phyloP scores from a whole-genome alignment of 192 early-diverging fungal genomes.

The Entomortierella lignicola region DNA sequence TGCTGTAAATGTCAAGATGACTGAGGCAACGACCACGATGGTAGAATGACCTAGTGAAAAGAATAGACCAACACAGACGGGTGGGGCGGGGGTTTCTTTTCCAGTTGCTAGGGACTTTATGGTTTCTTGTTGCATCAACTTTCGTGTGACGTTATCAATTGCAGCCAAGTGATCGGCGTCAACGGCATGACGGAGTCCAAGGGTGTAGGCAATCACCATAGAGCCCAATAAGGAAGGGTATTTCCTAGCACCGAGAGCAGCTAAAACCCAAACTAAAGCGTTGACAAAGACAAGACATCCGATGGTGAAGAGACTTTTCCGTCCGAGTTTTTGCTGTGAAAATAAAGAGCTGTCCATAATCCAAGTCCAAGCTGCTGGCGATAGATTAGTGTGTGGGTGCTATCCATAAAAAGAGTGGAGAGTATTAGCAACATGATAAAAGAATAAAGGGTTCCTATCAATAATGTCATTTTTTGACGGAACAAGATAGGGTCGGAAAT shows the following conservation, averaged over 20 bases:
- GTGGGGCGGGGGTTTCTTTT: too few species aligned
- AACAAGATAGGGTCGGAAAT: too few species aligned
- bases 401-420: too few species aligned
- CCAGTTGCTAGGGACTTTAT: conserved; percentile 13
- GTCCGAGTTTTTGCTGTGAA: background rate
- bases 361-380: too few species aligned
- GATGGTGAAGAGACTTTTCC: conserved; percentile 53
- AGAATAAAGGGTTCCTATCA: too few species aligned
- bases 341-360: background rate
- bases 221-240: conserved; percentile 61
- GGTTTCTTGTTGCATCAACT: conserved; percentile 55
- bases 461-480: too few species aligned
- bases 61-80: conserved; percentile 74
- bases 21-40: conserved; percentile 65
- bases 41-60: conserved; percentile 81
- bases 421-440: too few species aligned
- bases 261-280: conserved; percentile 59
- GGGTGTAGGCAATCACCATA: conserved; percentile 60
- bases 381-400: too few species aligned
- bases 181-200: conserved; percentile 68
- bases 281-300: conserved; percentile 35
- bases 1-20: conserved; percentile 59
- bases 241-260: conserved; percentile 41
- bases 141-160: conserved; percentile 80
- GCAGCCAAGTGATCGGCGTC: conserved; percentile 79